Evolutionary conservation across 108 stramenopile species (phyloP), one percentile per base, ranked within the genome.

Genomic region (Fragilaria radians): DNA sequence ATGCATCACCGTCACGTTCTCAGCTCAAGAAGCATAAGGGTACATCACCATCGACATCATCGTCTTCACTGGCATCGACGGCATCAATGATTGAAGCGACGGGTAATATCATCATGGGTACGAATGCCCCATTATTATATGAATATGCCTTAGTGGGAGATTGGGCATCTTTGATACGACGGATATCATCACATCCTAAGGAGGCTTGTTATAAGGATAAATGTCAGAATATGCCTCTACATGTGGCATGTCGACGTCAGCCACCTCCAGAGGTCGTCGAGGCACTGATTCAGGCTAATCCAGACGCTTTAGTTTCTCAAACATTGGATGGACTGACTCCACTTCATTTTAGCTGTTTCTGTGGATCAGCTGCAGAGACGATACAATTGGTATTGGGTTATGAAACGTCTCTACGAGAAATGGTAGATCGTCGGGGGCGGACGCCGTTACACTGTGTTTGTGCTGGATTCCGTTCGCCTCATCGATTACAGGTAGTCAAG

Each of bases 261-360:
- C 78, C 78, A 22, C 78, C 78, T 0, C 51, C 71, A 1, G 24
- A 31, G 0, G 78, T 79, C 0, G 46, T 79, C 21, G 54, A 53
- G 28, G 72, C 78, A 0, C 19, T 79, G 14, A 31, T 79, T 30
- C 55, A 70, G 36, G 70, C 62, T 32, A 36, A 59, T 33, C 74
- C 74, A 2, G 66, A 55, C 48, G 62, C 72, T 17, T 59, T 56
- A 1, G 28, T 26, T 19, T 27, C 63, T 9, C 58, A 61, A 3
- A 79, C 78, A 27, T 52, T 74, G 28, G 78, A 79, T 57, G 78
- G 78, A 0, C 61, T 75, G 32, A 79, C 78, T 9, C 78, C 78
- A 22, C 49, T 79, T 4, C 78, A 79, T 53, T 79, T 79, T 50
- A 71, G 71, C 2, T 66, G 61, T 1, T 79, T 76, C 32, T 79